Evolutionary conservation across 2,329 filamentous ascomycete species (phyloP), one percentile per base, ranked within the genome.

Genomic region (Pyricularia sp.): DNA sequence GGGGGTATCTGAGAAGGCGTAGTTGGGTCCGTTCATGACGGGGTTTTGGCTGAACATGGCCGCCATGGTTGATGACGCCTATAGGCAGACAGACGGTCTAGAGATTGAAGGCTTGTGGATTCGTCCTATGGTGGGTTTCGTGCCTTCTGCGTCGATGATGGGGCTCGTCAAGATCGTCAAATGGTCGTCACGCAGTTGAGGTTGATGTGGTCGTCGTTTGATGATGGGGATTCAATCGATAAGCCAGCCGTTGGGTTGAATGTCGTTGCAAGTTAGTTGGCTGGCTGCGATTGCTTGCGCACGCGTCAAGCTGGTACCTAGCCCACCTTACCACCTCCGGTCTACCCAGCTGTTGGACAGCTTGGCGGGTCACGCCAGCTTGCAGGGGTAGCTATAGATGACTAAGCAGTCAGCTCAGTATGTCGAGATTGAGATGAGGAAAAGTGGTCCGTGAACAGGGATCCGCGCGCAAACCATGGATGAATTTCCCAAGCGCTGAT

Each of bases 1-100:
- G 76, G 87, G 86, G 68, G 83, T 80, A 75, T 90, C 87, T 74
- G 84, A 86, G 81, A 89, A 87, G 71, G 87, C 88, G 81, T 90
- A 90, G 82, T 86, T 89, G 76, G 88, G 87, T 72, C 88, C 88
- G 78, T 90, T 88, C 82, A 89, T 84, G 77, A 88, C 76, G 73
- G 88, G 87, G 79, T 90, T 90, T 80, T 90, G 87, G 81, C 87
- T 89, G 81, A 90, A 90, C 84, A 90, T 88, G 78, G 87, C 84
- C 74, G 83, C 82, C 86, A 89, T 90, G 69, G 75, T 82, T 61
- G 77, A 55, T 61, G 26, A 23, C 26, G n/a, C 42, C 58, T 12
- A n/a, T n/a, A n/a, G n/a, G 23, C 23, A 17, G 58, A 23, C 28
- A 59, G 58, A 26, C 23, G 58, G n/a, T 25, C 25, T 42, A 26